Conservation (phyloP, 139 green algal genomes). For the Closterium sp. region DNA sequence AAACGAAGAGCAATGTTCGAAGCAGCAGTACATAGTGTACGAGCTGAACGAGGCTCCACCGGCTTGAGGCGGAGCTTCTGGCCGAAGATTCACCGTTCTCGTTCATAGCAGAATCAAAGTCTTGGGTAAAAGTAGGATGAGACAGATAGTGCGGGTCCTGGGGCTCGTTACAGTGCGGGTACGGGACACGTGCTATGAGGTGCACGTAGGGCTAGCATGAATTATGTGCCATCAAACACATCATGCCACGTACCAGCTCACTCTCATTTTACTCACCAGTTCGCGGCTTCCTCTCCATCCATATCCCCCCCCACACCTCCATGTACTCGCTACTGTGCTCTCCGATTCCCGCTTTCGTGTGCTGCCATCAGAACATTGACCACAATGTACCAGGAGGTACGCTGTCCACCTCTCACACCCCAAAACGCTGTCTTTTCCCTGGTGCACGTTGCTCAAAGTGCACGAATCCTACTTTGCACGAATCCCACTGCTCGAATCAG, state of each 20-base stretch:
- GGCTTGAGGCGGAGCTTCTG: not conserved
- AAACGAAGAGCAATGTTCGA: too few relatives aligned
- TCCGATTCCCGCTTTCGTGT: not conserved
- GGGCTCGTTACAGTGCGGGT: too few relatives aligned
- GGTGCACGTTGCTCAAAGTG: not conserved
- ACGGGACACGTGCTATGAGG: too few relatives aligned
- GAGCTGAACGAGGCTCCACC: too few relatives aligned
- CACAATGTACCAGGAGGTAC: constrained; percentile 41
- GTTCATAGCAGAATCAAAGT: not conserved
- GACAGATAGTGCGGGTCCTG: too few relatives aligned
- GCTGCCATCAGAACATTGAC: constrained; percentile 23
- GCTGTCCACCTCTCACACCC: too few relatives aligned
- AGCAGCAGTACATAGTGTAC: too few relatives aligned
- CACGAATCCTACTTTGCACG: not conserved
- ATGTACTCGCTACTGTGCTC: not conserved
- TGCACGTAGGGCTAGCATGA: too few relatives aligned
- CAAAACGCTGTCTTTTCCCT: not conserved
- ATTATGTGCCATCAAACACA: too few relatives aligned
- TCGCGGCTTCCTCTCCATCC: not conserved
- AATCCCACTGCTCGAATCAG: not conserved
- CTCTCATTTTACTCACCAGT: too few relatives aligned
- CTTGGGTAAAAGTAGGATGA: too few relatives aligned
- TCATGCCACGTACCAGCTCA: too few relatives aligned
- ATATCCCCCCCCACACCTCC: not conserved
- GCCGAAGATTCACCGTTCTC: not conserved